phyloP scores from a whole-genome alignment of 192 early-diverging fungal genomes.

The Rhizoclosmatium globosum region DNA sequence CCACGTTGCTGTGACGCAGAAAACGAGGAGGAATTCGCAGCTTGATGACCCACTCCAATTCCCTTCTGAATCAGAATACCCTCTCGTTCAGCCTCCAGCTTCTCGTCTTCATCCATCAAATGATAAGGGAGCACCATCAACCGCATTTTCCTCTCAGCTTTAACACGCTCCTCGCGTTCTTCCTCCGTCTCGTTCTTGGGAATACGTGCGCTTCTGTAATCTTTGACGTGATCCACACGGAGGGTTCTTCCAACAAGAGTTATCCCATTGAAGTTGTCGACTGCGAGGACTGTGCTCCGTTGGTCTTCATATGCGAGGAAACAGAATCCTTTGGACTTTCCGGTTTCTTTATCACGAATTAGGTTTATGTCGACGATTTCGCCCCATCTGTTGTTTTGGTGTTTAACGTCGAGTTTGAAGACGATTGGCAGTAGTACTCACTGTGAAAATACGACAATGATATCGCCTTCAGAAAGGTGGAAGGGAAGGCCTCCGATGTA shows the following conservation, averaged over 20 bases:
- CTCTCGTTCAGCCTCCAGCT: constrained; percentile 3
- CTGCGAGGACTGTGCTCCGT: constrained; percentile 86
- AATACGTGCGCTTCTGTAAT: constrained; percentile 43
- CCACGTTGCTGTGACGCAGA: too few relatives aligned
- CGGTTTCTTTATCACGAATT: constrained; percentile 86
- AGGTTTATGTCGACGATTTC: constrained; percentile 92
- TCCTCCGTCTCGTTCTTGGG: constrained; percentile 35
- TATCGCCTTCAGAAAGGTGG: constrained; percentile 91
- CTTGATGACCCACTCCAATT: not conserved
- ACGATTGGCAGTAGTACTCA: constrained; percentile 32
- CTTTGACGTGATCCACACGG: constrained; percentile 53
- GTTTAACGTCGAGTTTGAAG: not conserved
- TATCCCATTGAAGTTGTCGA: constrained; percentile 93
- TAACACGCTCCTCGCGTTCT: constrained; percentile 48
- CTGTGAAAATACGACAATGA: constrained; percentile 94
- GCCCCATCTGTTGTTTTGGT: constrained; percentile 65
- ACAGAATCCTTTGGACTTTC: constrained; percentile 83
- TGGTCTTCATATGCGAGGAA: constrained; percentile 96
- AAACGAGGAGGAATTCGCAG: too few relatives aligned
- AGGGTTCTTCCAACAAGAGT: constrained; percentile 47
- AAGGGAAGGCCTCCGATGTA: constrained; percentile 86
- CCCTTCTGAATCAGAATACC: constrained; percentile 18
- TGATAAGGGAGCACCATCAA: constrained; percentile 50
- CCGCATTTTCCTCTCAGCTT: constrained; percentile 43
- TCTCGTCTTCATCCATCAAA: constrained; percentile 41